phyloP scores from a whole-genome alignment of 305 asterid genomes.

The Ajuga reptans region DNA sequence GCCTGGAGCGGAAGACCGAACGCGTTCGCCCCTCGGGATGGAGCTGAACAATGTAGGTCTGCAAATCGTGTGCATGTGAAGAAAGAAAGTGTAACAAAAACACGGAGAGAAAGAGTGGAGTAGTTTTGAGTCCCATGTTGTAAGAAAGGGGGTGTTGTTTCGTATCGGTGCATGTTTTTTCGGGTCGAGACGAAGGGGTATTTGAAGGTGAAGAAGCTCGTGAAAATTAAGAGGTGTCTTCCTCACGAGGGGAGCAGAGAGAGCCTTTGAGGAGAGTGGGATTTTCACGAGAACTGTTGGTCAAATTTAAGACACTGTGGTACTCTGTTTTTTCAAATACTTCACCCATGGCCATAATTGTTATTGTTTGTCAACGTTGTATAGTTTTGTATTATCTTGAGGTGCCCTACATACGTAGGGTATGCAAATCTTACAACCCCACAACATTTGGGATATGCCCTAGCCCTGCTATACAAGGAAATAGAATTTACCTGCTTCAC shows the following conservation, averaged over 20 bases:
- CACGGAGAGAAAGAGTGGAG: slow-evolving; percentile 22
- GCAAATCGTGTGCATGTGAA: slow-evolving; percentile 37
- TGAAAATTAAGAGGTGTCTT: slow-evolving; percentile 69
- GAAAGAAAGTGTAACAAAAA: slow-evolving; percentile 25
- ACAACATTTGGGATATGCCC: slow-evolving; percentile 7
- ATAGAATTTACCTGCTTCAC: neutral
- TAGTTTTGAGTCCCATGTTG: slow-evolving; percentile 28
- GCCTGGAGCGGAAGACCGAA: slow-evolving; percentile 37
- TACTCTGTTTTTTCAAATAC: slow-evolving; percentile 5
- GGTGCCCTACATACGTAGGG: neutral
- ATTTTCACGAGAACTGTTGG: slow-evolving; percentile 55
- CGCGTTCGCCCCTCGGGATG: slow-evolving; percentile 46
- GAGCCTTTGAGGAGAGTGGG: slow-evolving; percentile 16
- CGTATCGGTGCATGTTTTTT: slow-evolving; percentile 17
- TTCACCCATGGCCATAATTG: neutral
- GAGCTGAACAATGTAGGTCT: slow-evolving; percentile 76
- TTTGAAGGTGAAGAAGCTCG: slow-evolving; percentile 56
- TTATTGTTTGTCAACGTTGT: neutral
- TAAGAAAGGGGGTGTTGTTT: neutral
- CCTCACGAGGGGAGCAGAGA: slow-evolving; percentile 51
- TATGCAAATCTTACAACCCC: neutral
- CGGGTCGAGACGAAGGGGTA: slow-evolving; percentile 49
- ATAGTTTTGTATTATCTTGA: too few species aligned
- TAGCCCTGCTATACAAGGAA: neutral
- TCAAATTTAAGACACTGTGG: slow-evolving; percentile 17